Conservation (phyloP, 176 grass and related monocot genomes). For the Pontederia crassipes region DNA sequence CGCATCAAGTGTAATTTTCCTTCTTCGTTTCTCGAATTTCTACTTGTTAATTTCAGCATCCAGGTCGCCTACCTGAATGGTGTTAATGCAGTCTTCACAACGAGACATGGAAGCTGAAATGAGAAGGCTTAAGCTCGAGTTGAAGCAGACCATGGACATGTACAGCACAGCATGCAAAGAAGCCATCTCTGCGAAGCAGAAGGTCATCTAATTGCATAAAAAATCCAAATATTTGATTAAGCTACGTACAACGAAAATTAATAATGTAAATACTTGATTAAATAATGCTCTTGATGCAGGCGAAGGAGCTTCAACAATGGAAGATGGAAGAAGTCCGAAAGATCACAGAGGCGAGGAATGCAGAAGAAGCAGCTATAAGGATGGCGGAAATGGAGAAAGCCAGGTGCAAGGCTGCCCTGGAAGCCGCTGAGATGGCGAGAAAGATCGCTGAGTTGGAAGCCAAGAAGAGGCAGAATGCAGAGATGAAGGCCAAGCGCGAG, state of each 20-base stretch:
- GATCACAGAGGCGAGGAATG: constrained; percentile 54
- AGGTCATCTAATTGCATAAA: constrained; percentile 10
- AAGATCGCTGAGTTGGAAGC: constrained; percentile 66
- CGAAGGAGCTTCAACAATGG: constrained; percentile 56
- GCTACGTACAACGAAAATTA: too few relatives aligned
- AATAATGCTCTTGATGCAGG: constrained; percentile 6
- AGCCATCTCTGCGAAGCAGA: constrained; percentile 65
- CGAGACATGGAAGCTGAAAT: constrained; percentile 66
- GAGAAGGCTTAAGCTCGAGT: constrained; percentile 67
- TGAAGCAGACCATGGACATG: constrained; percentile 97
- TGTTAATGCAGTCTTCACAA: constrained; percentile 19
- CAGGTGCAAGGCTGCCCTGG: constrained; percentile 65
- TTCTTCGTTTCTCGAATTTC: not conserved
- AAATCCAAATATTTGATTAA: too few relatives aligned
- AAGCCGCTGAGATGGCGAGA: constrained; percentile 66
- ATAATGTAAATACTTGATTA: too few relatives aligned
- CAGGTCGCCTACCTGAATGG: not conserved
- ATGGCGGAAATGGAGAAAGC: constrained; percentile 70
- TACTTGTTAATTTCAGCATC: too few relatives aligned
- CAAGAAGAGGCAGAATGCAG: constrained; percentile 60
- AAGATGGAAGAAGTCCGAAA: constrained; percentile 69
- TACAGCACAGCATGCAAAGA: constrained; percentile 91
- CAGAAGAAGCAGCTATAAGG: constrained; percentile 57
- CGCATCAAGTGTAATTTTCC: constrained; percentile 29
- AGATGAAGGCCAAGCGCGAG: constrained; percentile 65